Evolutionary conservation across 1,284 basidiomycete genomes (phyloP).

Genomic region (Ustilago esculenta): DNA sequence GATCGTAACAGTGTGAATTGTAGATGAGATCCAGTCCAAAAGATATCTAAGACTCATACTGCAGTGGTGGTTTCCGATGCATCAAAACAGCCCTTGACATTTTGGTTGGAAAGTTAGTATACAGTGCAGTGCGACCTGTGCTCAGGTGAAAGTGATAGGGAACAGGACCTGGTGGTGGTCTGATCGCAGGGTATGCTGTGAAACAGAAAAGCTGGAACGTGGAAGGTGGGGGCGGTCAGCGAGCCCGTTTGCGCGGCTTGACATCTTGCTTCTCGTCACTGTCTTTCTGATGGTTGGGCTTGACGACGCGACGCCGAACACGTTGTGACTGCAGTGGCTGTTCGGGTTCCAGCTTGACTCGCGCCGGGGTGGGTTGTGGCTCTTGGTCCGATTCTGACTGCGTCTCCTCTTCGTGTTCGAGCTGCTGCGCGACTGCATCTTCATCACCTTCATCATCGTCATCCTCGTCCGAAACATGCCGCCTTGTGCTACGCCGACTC

Average conservation of each 20-base stretch:
- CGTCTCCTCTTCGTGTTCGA: constrained; percentile 3
- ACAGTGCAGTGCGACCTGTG: no score
- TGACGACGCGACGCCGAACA: background rate
- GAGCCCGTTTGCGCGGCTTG: constrained; percentile 20
- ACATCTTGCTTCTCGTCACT: constrained; percentile 17
- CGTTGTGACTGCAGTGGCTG: constrained; percentile 3
- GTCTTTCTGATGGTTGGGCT: background rate
- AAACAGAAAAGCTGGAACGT: no score
- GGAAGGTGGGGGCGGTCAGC: background rate
- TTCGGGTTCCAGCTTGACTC: constrained; percentile 25
- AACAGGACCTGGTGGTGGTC: no score
- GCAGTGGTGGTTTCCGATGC: no score
- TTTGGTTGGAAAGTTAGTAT: no score
- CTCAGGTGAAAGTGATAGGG: no score
- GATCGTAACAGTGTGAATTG: no score
- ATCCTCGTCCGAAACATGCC: constrained; percentile 54
- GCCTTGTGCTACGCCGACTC: constrained; percentile 4
- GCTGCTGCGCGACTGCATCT: background rate
- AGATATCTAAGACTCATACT: no score
- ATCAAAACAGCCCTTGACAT: no score
- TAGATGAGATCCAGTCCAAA: no score
- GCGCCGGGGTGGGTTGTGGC: no score
- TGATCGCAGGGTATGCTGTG: no score
- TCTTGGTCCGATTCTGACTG: background rate
- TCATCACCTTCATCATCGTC: constrained; percentile 54